Evolutionary conservation across 768 basidiomycete genomes (phyloP).

Genomic region (Sistotremastrum niveocremeum): DNA sequence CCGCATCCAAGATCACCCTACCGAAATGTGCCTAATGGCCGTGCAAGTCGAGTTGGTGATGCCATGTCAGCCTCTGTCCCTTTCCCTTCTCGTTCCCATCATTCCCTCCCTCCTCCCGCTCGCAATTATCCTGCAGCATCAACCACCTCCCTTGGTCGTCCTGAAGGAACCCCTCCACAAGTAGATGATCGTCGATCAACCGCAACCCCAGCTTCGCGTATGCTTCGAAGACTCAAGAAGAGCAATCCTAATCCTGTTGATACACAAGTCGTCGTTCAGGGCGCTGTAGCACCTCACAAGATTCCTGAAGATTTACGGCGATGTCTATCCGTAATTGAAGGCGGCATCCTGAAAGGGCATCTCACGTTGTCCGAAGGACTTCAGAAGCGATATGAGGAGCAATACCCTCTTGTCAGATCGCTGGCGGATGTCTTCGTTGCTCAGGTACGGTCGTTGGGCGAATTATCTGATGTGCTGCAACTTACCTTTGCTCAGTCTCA

Average conservation of each 20-base stretch:
- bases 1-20: conserved; percentile 72
- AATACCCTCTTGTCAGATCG: conserved; percentile 85
- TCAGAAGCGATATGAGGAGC: conserved; percentile 86
- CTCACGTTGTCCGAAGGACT: conserved; percentile 72
- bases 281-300: conserved; percentile 57
- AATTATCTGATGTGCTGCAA: neutral
- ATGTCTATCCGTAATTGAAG: conserved; percentile 78
- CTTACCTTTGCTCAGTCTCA: conserved; percentile 46
- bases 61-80: conserved; percentile 38
- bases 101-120: conserved; percentile 57
- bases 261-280: conserved; percentile 30
- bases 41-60: conserved; percentile 27
- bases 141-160: conserved; percentile 64
- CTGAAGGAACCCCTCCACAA: conserved; percentile 20
- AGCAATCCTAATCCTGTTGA: conserved; percentile 34
- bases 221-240: conserved; percentile 59
- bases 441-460: conserved; percentile 43
- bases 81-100: conserved; percentile 70
- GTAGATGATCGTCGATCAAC: conserved; percentile 20
- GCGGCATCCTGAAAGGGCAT: conserved; percentile 83
- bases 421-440: conserved; percentile 94
- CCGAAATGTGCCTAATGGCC: conserved; percentile 22
- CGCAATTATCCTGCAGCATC: conserved; percentile 43
- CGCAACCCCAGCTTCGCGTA: conserved; percentile 20
- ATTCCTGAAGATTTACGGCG: conserved; percentile 78